These are phyloP conservation scores for Podaxis sp. DNA, from an alignment of 768 basidiomycete species.

Conservation along the genomic window DNA sequence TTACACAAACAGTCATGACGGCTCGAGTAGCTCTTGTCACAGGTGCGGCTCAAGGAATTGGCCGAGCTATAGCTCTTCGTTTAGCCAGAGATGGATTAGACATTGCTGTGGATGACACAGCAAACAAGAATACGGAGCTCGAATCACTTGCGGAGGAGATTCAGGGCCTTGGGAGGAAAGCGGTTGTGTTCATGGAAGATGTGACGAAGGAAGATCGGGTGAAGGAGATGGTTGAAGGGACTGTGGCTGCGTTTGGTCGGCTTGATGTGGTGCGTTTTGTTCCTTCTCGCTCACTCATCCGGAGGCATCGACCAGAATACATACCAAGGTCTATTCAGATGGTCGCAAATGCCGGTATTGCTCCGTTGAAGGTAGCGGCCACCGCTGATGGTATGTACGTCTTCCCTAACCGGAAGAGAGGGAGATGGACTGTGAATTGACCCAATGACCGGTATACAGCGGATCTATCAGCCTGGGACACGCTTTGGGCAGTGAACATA, in stretches of 20 bases:
- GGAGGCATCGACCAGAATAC: too few species aligned
- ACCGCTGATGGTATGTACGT: conserved; percentile 1
- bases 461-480: conserved; percentile 38
- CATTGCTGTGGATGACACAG: conserved; percentile 44
- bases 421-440: background rate
- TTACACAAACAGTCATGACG: background rate
- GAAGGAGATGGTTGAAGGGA: conserved; percentile 34
- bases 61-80: conserved; percentile 44
- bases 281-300: background rate
- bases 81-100: conserved; percentile 48
- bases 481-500: conserved; percentile 48
- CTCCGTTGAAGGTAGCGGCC: background rate
- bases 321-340: conserved; percentile 1
- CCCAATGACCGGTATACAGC: conserved; percentile 22
- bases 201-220: conserved; percentile 43
- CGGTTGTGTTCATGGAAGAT: conserved; percentile 30
- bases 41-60: conserved; percentile 47
- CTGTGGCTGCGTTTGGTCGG: conserved; percentile 36
- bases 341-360: conserved; percentile 14
- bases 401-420: too few species aligned
- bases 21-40: conserved; percentile 30
- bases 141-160: conserved; percentile 29
- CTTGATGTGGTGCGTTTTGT: conserved; percentile 43
- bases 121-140: conserved; percentile 26
- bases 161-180: conserved; percentile 24